These are phyloP conservation scores for Arxiozyma telluris DNA, from an alignment of 1,139 yeast species.

Conservation along the genomic window DNA sequence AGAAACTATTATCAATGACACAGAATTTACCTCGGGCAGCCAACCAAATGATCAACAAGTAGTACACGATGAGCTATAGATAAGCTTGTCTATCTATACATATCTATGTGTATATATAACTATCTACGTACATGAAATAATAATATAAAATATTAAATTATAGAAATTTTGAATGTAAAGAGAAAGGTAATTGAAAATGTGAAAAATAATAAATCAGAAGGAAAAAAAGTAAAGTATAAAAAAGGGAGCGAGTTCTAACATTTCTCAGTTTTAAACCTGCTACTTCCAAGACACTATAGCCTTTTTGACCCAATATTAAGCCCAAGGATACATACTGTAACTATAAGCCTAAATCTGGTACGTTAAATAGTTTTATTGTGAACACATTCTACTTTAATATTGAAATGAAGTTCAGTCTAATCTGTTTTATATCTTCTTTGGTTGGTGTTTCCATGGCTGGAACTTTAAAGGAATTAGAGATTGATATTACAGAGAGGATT, in stretches of 20 bases:
- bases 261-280: neutral
- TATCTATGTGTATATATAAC: neutral
- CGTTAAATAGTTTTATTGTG: neutral
- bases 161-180: neutral
- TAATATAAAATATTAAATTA: neutral
- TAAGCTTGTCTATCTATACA: neutral
- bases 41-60: conserved; percentile 14
- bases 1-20: conserved; percentile 1
- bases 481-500: conserved; percentile 40
- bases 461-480: conserved; percentile 20
- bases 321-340: neutral
- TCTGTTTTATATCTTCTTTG: conserved; percentile 3
- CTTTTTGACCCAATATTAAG: too few species aligned
- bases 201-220: neutral
- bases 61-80: conserved; percentile 20
- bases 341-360: neutral
- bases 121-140: neutral
- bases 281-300: neutral
- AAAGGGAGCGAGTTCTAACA: neutral
- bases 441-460: conserved; percentile 15
- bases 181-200: neutral
- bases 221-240: neutral
- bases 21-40: neutral
- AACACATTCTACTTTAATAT: neutral
- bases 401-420: neutral